phyloP scores from a whole-genome alignment of 202 grass and related monocot species.

The Cymbopogon flexuosus region DNA sequence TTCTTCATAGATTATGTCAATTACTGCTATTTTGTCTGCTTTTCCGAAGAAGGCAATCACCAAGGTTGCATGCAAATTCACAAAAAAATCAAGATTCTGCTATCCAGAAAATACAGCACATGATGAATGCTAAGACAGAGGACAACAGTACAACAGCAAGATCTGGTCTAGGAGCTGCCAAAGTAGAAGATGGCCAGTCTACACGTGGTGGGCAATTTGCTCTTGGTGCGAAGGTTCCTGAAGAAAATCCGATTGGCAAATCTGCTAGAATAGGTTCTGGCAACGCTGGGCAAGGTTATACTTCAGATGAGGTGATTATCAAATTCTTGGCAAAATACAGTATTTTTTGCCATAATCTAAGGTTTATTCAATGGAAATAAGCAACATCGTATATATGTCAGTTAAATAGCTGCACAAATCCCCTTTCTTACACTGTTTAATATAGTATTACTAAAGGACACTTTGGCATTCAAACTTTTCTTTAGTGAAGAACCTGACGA shows the following conservation, averaged over 20 bases:
- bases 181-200: slow-evolving; percentile 70
- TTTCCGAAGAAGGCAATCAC: slow-evolving; percentile 83
- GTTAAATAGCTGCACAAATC: neutral
- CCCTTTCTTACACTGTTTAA: neutral
- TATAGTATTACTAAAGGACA: neutral
- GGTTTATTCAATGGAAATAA: neutral
- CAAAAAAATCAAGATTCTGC: slow-evolving; percentile 71
- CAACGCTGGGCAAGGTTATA: slow-evolving; percentile 97
- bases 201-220: slow-evolving; percentile 48
- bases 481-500: neutral
- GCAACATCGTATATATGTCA: neutral
- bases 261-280: slow-evolving; percentile 83
- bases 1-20: slow-evolving; percentile 92
- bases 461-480: neutral
- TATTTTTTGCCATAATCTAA: neutral
- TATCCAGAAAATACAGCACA: slow-evolving; percentile 67
- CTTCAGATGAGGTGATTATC: slow-evolving; percentile 82
- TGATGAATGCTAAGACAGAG: slow-evolving; percentile 73
- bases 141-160: slow-evolving; percentile 44
- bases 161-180: slow-evolving; percentile 52
- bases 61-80: slow-evolving; percentile 48
- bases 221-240: slow-evolving; percentile 63
- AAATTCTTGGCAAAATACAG: neutral
- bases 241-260: slow-evolving; percentile 65
- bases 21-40: slow-evolving; percentile 91